Evolutionary conservation across 768 basidiomycete genomes (phyloP).

Genomic region (Cystobasidium onofrii): DNA sequence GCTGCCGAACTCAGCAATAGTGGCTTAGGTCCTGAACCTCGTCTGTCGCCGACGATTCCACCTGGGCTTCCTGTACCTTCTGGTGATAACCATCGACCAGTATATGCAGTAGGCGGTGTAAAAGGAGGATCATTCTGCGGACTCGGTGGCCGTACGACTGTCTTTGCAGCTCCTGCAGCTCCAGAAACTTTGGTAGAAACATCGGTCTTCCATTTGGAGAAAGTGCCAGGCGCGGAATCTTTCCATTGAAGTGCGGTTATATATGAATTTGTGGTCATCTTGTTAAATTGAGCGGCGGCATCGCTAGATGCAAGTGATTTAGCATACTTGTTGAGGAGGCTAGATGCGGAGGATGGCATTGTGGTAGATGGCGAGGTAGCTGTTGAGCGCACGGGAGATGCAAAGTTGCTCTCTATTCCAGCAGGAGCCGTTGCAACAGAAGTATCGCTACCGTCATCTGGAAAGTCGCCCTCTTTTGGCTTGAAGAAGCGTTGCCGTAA

Average conservation of each 20-base stretch:
- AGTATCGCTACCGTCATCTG: conserved; percentile 21
- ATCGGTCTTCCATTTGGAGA: conserved; percentile 8
- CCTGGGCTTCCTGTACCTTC: conserved; percentile 5
- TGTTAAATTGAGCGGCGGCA: conserved; percentile 24
- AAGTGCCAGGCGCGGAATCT: conserved; percentile 6
- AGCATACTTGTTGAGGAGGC: conserved; percentile 24
- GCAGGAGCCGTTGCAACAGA: conserved; percentile 8
- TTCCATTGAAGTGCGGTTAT: conserved; percentile 19
- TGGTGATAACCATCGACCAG: conserved; percentile 12
- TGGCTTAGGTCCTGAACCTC: conserved; percentile 21
- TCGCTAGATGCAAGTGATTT: conserved; percentile 9
- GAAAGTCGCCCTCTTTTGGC: conserved; percentile 21
- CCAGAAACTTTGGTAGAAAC: conserved; percentile 2
- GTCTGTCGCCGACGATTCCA: not conserved
- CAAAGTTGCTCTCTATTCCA: not conserved
- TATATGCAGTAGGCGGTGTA: conserved; percentile 24
- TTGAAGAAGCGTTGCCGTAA: conserved; percentile 19
- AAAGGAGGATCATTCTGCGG: conserved; percentile 30
- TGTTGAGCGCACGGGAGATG: not conserved
- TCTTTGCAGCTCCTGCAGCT: conserved; percentile 27
- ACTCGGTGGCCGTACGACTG: conserved; percentile 17
- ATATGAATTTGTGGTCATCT: conserved; percentile 27
- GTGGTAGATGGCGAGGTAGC: not conserved
- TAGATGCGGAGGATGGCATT: conserved; percentile 15
- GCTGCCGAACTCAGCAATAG: conserved; percentile 17